Conservation (phyloP, 2,329 filamentous ascomycete species). For the Cytospora chrysosperma region DNA sequence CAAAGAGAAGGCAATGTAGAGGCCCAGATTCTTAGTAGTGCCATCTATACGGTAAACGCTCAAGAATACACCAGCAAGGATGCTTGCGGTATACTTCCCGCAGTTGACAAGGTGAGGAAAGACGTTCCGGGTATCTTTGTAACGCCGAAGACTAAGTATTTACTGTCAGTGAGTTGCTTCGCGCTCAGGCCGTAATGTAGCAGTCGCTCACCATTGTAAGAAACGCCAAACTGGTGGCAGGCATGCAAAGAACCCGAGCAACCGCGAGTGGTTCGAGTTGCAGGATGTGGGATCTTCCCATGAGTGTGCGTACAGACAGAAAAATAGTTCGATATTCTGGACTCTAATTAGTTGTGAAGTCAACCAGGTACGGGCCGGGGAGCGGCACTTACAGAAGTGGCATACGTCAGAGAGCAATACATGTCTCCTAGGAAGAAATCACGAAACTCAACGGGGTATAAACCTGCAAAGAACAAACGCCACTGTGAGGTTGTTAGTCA, state of each 20-base stretch:
- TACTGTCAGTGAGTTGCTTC: neutral
- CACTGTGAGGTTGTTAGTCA: conserved; percentile 59
- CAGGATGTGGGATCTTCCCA: conserved; percentile 76
- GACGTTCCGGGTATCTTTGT: conserved; percentile 77
- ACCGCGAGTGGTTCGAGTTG: conserved; percentile 80
- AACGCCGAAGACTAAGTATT: conserved; percentile 64
- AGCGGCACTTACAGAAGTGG: conserved; percentile 67
- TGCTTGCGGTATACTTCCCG: conserved; percentile 86
- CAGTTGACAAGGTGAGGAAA: conserved; percentile 94
- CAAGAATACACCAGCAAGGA: conserved; percentile 73
- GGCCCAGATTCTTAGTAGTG: conserved; percentile 54
- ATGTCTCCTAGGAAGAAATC: conserved; percentile 98
- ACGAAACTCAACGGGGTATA: conserved; percentile 93
- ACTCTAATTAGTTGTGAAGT: neutral
- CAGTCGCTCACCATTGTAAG: conserved; percentile 8
- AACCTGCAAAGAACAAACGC: conserved; percentile 77
- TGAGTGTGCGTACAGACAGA: conserved; percentile 80
- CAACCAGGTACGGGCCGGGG: rapidly evolving
- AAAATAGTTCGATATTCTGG: conserved; percentile 88
- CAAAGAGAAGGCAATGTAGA: conserved; percentile 79
- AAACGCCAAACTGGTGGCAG: conserved; percentile 65
- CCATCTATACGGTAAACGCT: conserved; percentile 79
- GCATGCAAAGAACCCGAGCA: conserved; percentile 81
- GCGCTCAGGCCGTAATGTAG: neutral
- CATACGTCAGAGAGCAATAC: conserved; percentile 93